Evolutionary conservation across 106 monocot genomes (phyloP), one percentile per base, ranked within the genome.

Genomic region (Dioscorea dumetorum): DNA sequence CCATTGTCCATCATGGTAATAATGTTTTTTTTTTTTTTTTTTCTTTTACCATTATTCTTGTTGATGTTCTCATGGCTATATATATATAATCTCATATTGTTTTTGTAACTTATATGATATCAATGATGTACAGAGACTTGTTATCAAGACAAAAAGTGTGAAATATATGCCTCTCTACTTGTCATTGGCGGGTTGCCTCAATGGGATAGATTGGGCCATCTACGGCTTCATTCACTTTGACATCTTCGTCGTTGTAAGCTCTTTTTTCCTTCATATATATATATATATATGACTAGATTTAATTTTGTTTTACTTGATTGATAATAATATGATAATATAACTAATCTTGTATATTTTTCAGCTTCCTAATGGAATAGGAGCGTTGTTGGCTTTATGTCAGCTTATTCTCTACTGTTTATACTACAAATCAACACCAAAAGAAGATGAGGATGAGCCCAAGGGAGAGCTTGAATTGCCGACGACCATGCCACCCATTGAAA

Each of bases 1-100:
- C 87, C 87, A 0, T 77, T 84, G 20, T 31, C 77, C 10, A 57
- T 77, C 67, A 79, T 80, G 84, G 85, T 85, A 51, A 70, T 28
- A 28, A 28, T 28, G 28, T 28, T 28, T 28, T 28, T 28, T 28
- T 1, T 28, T 28, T 28, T 28, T 28, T 1, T 28, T 28, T 28
- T 28, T 28, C 3, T 28, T 28, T 28, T 28, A 3, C 3, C 3
- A 1, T 28, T 28, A 1, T 28, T 28, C 28, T 28, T 28, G n/a
- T 28, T 28, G 28, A 28, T 28, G 3, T 1, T 28, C 3, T 28
- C 28, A 28, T 28, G 28, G 2, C n/a, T n/a, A n/a, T n/a, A n/a
- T n/a, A n/a, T n/a, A 3, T 28, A 28, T 28, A 3, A 28, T 28
- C 28, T 28, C 3, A 1, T 28, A 28, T 28, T 1, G 3, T 28